phyloP scores from a whole-genome alignment of 164 flowering plant species.

The Houttuynia cordata region DNA sequence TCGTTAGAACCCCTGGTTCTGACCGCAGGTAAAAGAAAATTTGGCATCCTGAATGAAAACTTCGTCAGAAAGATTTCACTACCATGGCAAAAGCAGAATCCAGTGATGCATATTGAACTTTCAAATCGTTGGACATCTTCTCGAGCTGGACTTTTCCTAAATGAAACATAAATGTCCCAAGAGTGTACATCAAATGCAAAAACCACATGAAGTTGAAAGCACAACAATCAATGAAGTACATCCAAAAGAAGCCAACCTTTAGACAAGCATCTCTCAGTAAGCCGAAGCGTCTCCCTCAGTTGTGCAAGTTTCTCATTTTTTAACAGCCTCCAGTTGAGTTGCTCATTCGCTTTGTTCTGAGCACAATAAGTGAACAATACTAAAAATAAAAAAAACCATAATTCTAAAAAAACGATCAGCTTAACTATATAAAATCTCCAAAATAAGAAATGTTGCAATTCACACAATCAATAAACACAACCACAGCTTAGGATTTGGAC shows the following conservation, averaged over 20 bases:
- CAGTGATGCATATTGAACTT: slow-evolving; percentile 51
- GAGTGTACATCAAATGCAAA: neutral
- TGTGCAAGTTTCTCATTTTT: slow-evolving; percentile 66
- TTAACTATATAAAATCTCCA: too few species aligned
- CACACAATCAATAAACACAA: neutral
- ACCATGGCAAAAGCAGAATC: slow-evolving; percentile 64
- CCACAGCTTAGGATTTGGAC: neutral
- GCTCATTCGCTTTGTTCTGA: slow-evolving; percentile 86
- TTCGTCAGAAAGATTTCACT: slow-evolving; percentile 2
- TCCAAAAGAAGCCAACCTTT: slow-evolving; percentile 40
- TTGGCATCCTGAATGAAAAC: neutral
- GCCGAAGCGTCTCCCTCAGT: slow-evolving; percentile 61
- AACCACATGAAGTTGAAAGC: slow-evolving; percentile 4
- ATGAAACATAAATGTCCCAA: slow-evolving; percentile 4
- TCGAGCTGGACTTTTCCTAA: slow-evolving; percentile 64
- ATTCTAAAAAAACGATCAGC: neutral
- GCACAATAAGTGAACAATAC: neutral
- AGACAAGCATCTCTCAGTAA: slow-evolving; percentile 34
- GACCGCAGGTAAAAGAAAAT: neutral
- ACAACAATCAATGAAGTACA: slow-evolving; percentile 5
- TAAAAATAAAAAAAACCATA: neutral
- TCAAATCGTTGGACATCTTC: slow-evolving; percentile 51
- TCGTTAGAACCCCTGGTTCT: too few species aligned
- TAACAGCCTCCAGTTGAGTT: slow-evolving; percentile 60
- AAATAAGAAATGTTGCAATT: neutral